Conservation (phyloP, 2,329 filamentous ascomycete genomes). For the Fusarium marasasianum region DNA sequence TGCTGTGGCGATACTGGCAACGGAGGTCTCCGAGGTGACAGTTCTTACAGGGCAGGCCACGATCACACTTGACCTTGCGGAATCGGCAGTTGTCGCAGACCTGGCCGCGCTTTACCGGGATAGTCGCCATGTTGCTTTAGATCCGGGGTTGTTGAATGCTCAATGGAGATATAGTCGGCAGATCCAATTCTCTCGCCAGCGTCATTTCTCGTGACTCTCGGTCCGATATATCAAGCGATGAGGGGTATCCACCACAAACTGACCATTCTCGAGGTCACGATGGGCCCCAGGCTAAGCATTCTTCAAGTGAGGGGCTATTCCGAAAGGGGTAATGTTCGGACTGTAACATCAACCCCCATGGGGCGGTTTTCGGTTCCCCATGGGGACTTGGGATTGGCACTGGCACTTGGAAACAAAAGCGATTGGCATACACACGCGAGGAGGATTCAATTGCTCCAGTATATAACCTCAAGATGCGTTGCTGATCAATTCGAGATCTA, state of each 20-base stretch:
- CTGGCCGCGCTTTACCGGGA: conserved; percentile 24
- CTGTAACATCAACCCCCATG: background rate
- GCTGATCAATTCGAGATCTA: background rate
- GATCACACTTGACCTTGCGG: conserved; percentile 49
- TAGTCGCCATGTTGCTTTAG: conserved; percentile 8
- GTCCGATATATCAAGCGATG: conserved; percentile 12
- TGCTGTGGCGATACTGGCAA: conserved; percentile 45
- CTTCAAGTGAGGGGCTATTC: background rate
- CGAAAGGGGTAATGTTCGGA: conserved; percentile 36
- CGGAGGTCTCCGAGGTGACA: conserved; percentile 41
- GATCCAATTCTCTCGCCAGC: background rate
- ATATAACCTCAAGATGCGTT: conserved; percentile 20
- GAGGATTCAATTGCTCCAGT: conserved; percentile 4
- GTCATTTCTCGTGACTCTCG: conserved; percentile 8
- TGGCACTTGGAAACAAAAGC: background rate
- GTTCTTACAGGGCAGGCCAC: conserved; percentile 43
- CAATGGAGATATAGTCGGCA: conserved; percentile 30
- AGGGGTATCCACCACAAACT: conserved; percentile 3
- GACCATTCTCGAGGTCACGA: background rate
- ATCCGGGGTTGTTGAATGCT: background rate
- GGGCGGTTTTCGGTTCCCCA: conserved; percentile 3
- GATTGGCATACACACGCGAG: background rate
- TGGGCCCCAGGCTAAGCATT: background rate
- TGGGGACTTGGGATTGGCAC: background rate
- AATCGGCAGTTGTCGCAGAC: conserved; percentile 46